Evolutionary conservation across 257 asterid species (phyloP).

Genomic region (Plantago elongata): DNA sequence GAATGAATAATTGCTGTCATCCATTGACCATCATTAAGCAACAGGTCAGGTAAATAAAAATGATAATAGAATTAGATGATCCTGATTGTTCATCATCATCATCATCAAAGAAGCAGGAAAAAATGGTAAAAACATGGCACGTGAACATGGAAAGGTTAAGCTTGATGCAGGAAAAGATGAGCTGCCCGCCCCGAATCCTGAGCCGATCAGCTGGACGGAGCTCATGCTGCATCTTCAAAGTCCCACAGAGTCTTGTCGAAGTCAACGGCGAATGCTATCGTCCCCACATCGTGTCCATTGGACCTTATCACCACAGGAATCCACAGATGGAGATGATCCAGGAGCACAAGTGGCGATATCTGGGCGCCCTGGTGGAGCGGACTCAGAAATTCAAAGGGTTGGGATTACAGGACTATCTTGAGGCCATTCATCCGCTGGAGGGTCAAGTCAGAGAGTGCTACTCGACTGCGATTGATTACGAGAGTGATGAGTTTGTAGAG

Average conservation of each 20-base stretch:
- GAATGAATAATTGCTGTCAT: too few species aligned
- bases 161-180: slow-evolving; percentile 53
- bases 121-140: slow-evolving; percentile 32
- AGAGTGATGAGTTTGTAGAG: slow-evolving; percentile 58
- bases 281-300: slow-evolving; percentile 71
- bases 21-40: too few species aligned
- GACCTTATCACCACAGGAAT: slow-evolving; percentile 81
- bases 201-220: slow-evolving; percentile 66
- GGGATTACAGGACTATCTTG: slow-evolving; percentile 37
- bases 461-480: slow-evolving; percentile 32
- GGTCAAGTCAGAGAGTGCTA: slow-evolving; percentile 61
- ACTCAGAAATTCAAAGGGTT: slow-evolving; percentile 23
- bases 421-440: slow-evolving; percentile 55
- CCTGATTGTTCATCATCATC: too few species aligned
- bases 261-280: slow-evolving; percentile 59
- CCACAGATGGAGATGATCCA: slow-evolving; percentile 61
- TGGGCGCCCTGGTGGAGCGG: slow-evolving; percentile 48
- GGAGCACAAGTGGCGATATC: slow-evolving; percentile 87
- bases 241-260: slow-evolving; percentile 59
- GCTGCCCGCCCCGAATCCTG: slow-evolving; percentile 53
- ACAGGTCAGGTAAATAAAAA: too few species aligned
- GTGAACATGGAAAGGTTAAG: slow-evolving; percentile 45
- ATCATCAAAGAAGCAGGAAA: too few species aligned
- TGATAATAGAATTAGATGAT: too few species aligned
- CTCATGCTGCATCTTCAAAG: slow-evolving; percentile 75